These are phyloP conservation scores for Malassezia furfur DNA, from an alignment of 1,284 basidiomycete species.

Conservation along the genomic window DNA sequence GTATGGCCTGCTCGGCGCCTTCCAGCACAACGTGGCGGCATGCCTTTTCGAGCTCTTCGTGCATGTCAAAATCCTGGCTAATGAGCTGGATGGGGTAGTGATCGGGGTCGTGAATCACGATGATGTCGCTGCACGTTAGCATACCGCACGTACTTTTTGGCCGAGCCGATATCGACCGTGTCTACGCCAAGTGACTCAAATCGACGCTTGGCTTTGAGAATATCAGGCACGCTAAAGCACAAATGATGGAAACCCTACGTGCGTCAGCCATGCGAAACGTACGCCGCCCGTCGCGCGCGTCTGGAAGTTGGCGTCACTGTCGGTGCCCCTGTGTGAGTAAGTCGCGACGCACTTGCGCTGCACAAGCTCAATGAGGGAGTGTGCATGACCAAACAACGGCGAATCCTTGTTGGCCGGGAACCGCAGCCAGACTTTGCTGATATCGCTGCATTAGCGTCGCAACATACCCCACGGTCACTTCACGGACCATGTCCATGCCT, in stretches of 20 bases:
- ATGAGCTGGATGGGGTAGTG: slow-evolving; percentile 21
- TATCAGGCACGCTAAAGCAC: slow-evolving; percentile 18
- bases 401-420: slow-evolving; percentile 10
- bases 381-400: slow-evolving; percentile 3
- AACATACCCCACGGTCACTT: slow-evolving; percentile 7
- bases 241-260: slow-evolving; percentile 18
- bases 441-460: neutral
- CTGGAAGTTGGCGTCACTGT: slow-evolving; percentile 8
- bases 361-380: slow-evolving; percentile 11
- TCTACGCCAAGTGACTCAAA: slow-evolving; percentile 14
- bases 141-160: slow-evolving; percentile 11
- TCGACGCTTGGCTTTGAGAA: slow-evolving; percentile 14
- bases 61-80: slow-evolving; percentile 53
- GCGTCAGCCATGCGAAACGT: neutral
- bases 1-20: neutral
- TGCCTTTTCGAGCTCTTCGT: slow-evolving; percentile 8
- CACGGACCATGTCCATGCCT: slow-evolving; percentile 16
- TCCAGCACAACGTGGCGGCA: slow-evolving; percentile 11
- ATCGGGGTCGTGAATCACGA: slow-evolving; percentile 18
- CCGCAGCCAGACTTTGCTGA: slow-evolving; percentile 16
- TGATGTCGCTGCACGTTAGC: slow-evolving; percentile 14
- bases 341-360: slow-evolving; percentile 7
- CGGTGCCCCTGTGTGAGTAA: slow-evolving; percentile 15
- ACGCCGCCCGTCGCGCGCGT: neutral
- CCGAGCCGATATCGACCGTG: slow-evolving; percentile 15